phyloP scores from a whole-genome alignment of 2,329 filamentous ascomycete species.

The Pyrenophora graminea region DNA sequence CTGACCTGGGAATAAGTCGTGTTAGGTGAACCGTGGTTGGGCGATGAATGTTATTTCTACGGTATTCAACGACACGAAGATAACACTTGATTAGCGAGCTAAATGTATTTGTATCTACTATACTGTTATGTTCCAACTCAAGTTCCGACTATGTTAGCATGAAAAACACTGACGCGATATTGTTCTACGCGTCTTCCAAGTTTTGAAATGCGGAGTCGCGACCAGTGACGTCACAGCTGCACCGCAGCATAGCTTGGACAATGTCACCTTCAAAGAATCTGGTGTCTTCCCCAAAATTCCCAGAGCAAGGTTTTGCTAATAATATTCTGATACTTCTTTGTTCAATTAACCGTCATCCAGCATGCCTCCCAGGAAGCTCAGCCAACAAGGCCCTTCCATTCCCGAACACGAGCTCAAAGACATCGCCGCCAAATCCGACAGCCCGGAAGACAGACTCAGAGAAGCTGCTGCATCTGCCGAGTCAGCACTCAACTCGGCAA shows the following conservation, averaged over 20 bases:
- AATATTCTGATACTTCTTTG: not conserved
- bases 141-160: not conserved
- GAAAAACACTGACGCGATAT: not conserved
- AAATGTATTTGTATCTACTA: not conserved
- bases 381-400: conserved; percentile 11
- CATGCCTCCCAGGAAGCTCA: conserved; percentile 23
- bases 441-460: conserved; percentile 35
- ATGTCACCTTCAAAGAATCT: not conserved
- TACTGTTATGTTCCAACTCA: not conserved
- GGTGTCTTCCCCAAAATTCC: not conserved
- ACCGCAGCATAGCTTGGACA: not conserved
- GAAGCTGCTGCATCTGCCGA: conserved; percentile 37
- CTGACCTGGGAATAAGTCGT: conserved; percentile 58
- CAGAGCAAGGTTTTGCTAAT: not conserved
- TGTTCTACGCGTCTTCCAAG: conserved; percentile 21
- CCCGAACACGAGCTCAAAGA: conserved; percentile 23
- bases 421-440: conserved; percentile 24
- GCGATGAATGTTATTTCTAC: too few relatives aligned
- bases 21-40: too few relatives aligned
- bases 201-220: conserved; percentile 19
- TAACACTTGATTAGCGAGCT: conserved; percentile 1
- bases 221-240: conserved; percentile 27
- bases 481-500: conserved; percentile 33
- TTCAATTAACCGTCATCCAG: not conserved
- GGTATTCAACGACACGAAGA: not conserved